Evolutionary conservation across 2,329 filamentous ascomycete genomes (phyloP).

Genomic region (Epichloe brachyelytri): DNA sequence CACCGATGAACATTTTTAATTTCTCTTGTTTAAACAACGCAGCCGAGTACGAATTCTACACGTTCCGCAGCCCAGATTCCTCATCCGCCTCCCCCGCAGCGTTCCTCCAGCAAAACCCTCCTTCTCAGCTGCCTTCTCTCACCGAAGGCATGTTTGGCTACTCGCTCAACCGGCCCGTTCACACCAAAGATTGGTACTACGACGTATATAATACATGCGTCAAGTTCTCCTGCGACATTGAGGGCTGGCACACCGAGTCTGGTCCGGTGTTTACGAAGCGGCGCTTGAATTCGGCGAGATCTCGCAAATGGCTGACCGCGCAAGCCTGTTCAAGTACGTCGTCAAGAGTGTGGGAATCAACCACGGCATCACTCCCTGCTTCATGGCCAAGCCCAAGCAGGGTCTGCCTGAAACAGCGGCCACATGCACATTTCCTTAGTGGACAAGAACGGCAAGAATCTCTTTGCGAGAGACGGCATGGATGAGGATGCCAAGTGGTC

Average conservation of each 20-base stretch:
- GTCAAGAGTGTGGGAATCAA: constrained; percentile 81
- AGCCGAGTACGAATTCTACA: constrained; percentile 95
- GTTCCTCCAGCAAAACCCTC: constrained; percentile 62
- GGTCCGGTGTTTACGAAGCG: constrained; percentile 89
- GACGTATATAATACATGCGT: constrained; percentile 70
- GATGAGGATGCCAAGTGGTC: constrained; percentile 61
- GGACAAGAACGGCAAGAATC: constrained; percentile 67
- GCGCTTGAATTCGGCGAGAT: constrained; percentile 86
- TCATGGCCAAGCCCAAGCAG: constrained; percentile 95
- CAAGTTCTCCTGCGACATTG: constrained; percentile 67
- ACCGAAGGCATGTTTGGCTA: constrained; percentile 97
- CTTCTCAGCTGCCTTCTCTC: constrained; percentile 59
- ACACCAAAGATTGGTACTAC: constrained; percentile 90
- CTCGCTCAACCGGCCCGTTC: constrained; percentile 71
- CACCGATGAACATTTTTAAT: not conserved
- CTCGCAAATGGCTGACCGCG: constrained; percentile 79
- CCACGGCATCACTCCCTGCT: constrained; percentile 87
- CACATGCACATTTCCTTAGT: constrained; percentile 92
- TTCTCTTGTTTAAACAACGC: not conserved
- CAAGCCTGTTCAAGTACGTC: constrained; percentile 85
- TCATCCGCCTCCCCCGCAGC: constrained; percentile 51
- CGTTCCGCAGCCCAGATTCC: constrained; percentile 58
- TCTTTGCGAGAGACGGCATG: constrained; percentile 60
- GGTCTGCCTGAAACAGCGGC: constrained; percentile 84
- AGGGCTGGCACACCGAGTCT: constrained; percentile 93